Base-by-base conservation (phyloP, 495 filamentous ascomycete genomes). In the Lepidopterella palustris region DNA sequence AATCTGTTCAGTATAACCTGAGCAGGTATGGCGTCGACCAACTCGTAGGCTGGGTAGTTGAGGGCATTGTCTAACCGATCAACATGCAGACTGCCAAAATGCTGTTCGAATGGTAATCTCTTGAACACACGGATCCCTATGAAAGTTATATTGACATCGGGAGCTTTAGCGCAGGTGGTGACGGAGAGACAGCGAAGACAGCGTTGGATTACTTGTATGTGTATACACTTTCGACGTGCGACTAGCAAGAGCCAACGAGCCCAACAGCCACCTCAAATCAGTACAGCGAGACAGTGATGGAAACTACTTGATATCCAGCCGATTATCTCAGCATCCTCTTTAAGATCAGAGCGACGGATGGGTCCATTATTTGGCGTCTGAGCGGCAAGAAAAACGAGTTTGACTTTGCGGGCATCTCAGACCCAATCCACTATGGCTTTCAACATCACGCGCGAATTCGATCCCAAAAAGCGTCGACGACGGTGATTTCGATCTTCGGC, bases 31-130 rank as follows among this genome's bases (percentile, higher is more conserved):
- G 61, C 20, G 58, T 70, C 26, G 54, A 51, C 3, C 55, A 27
- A n/a, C 50, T 56, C 11, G 45, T 45, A 27, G 74, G 74, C n/a
- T 78, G 74, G 74, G 64, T 79, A 5, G 67, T 72, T 18, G 72
- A 77, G 28, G 73, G 73, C n/a, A 57, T 76, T 10, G 72, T 79
- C 31, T 74, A 79, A 53, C 76, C 77, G 59, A 66, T 78, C n/a
- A 64, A 79, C 27, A 68, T 78, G n/a, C 61, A 63, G 45, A 76
- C 70, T 1, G 76, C 74, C 2, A 66, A 72, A 32, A 62, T 78
- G 5, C 49, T 78, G 11, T 79, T 78, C 53, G 65, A 76, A 49
- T 79, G 76, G 76, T 65, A 70, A 5, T 68, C 70, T 21, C 62
- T 70, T 15, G 57, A 71, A 5, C 69, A 72, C 50, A 71, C 72